Evolutionary conservation across 257 asterid genomes (phyloP), one percentile per base, ranked within the genome.

Genomic region (Nicotiana paniculata): DNA sequence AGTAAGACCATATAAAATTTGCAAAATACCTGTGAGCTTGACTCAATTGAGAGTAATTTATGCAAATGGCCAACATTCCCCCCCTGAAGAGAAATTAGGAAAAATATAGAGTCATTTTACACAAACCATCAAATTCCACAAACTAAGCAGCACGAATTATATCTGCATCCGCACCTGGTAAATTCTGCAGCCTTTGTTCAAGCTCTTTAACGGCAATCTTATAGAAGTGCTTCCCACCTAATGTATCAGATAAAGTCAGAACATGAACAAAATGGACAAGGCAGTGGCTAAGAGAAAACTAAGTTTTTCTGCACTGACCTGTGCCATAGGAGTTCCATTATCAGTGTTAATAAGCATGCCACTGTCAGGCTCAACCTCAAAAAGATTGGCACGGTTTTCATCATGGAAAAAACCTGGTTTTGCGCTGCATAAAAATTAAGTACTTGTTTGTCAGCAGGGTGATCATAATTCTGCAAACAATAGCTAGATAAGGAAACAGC

Each of bases 1-100:
- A 75, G 63, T 53, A 51, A 51, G 13, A 26, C 79, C 13, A 4
- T 48, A 74, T 26, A 13, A 74, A 74, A 74, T 13, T 75, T 51
- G 63, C 0, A 8, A 54, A 64, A 54, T 86, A 96, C 99, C 99
- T 96, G 98, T 79, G 99, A 96, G 92, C 99, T 96, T 18, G 99
- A 93, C 87, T 89, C 98, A 72, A 94, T 90, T 46, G 93, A 89
- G 64, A 96, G 91, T 77, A 94, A 83, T 84, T 90, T 93, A 85
- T 96, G 99, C 88, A 94, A 91, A 87, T 96, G 99, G 67, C 98
- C 96, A 61, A 96, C 99, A 88, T 92, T 94, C 78, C 99, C 99
- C 72, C 99, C 99, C 99, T 96, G 91, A 88, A 79, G 87, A 85
- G 78, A 82, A 66, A 83, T 64, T 75, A 88, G 80, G 82, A 83